phyloP scores from a whole-genome alignment of 805 yeast genomes.

The Hanseniaspora clermontiae region DNA sequence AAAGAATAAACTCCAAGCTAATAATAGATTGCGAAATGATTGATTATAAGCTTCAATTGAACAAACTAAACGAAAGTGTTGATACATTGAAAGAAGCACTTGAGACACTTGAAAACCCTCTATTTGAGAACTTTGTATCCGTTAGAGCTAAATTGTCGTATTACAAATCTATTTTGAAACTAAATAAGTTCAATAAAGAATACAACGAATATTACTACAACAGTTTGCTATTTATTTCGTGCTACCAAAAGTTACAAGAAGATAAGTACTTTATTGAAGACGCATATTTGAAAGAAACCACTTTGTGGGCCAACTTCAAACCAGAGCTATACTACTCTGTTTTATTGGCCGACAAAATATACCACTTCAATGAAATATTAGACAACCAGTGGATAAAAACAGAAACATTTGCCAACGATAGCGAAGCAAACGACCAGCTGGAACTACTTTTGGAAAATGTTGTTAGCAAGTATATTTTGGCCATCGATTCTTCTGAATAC shows the following conservation, averaged over 20 bases:
- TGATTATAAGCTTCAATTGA: constrained; percentile 47
- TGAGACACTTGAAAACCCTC: constrained; percentile 38
- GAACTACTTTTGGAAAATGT: constrained; percentile 45
- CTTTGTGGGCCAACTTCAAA: constrained; percentile 40
- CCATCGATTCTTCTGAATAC: constrained; percentile 37
- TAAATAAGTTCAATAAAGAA: constrained; percentile 61
- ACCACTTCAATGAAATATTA: constrained; percentile 89
- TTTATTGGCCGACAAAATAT: constrained; percentile 77
- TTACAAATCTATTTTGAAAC: constrained; percentile 67
- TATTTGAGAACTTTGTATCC: constrained; percentile 39
- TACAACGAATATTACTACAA: constrained; percentile 72
- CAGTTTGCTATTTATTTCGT: constrained; percentile 67
- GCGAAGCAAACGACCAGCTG: constrained; percentile 51
- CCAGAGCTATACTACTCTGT: constrained; percentile 78
- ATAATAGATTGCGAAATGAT: constrained; percentile 63
- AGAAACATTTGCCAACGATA: constrained; percentile 38
- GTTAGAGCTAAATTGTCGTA: constrained; percentile 66
- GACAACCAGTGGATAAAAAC: constrained; percentile 47
- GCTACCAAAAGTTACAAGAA: constrained; percentile 20
- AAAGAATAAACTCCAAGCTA: constrained; percentile 42
- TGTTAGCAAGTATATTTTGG: constrained; percentile 62
- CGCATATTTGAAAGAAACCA: constrained; percentile 26
- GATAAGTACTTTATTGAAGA: constrained; percentile 10
- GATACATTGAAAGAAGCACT: constrained; percentile 53
- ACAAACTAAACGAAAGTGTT: constrained; percentile 47